Evolutionary conservation across 2,329 filamentous ascomycete genomes (phyloP).

Genomic region (Cladosporium colombiae): DNA sequence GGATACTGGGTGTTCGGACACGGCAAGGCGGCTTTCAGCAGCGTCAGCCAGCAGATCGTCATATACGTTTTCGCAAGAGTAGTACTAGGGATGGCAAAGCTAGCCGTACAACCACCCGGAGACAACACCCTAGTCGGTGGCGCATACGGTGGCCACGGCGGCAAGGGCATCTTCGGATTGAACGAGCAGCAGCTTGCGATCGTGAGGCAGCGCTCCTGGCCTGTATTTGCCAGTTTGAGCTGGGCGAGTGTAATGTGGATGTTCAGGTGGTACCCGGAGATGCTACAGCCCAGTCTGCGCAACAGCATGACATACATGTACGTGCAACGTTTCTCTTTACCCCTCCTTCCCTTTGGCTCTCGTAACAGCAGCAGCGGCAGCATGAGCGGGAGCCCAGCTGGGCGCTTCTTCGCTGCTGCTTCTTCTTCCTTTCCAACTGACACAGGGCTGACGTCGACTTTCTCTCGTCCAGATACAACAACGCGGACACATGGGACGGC

Average conservation of each 20-base stretch:
- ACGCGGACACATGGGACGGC: conserved; percentile 87
- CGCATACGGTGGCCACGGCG: conserved; percentile 42
- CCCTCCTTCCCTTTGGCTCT: conserved; percentile 17
- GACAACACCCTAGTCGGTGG: conserved; percentile 41
- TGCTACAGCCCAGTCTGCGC: conserved; percentile 84
- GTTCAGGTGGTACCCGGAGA: conserved; percentile 88
- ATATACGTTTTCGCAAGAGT: conserved; percentile 97
- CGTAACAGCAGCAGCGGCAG: background rate
- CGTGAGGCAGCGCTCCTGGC: conserved; percentile 73
- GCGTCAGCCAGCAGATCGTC: conserved; percentile 93
- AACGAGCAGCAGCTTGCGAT: conserved; percentile 41
- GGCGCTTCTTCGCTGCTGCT: background rate
- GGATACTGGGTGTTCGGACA: conserved; percentile 93
- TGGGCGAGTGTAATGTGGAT: conserved; percentile 97
- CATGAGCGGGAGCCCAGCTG: background rate
- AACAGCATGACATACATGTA: conserved; percentile 99
- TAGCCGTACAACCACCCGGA: conserved; percentile 67
- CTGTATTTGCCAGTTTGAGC: conserved; percentile 83
- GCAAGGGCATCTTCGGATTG: conserved; percentile 45
- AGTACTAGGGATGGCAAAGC: conserved; percentile 76
- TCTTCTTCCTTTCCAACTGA: conserved; percentile 21
- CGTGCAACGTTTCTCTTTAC: conserved; percentile 37
- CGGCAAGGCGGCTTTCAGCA: conserved; percentile 63
- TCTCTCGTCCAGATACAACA: conserved; percentile 58
- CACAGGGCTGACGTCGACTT: conserved; percentile 35